These are phyloP conservation scores for Solanum verrucosum DNA, from an alignment of 257 asterid species.

Conservation along the genomic window DNA sequence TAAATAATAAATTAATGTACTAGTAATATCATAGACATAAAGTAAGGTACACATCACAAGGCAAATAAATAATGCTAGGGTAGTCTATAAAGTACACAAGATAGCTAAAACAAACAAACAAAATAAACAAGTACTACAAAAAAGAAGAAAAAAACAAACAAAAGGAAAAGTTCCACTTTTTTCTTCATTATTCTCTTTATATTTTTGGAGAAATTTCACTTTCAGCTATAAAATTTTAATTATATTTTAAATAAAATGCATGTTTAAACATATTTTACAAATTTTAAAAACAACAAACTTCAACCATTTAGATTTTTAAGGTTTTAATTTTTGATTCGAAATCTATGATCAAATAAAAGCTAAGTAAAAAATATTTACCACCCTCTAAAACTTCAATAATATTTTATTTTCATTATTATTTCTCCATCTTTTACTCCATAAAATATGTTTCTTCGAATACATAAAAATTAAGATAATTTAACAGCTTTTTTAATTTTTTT, in stretches of 20 bases:
- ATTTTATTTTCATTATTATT: not conserved
- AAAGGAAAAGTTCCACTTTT: not conserved
- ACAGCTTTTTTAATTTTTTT: constrained; percentile 46
- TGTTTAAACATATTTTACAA: too few relatives aligned
- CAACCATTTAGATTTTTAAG: too few relatives aligned
- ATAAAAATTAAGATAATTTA: not conserved
- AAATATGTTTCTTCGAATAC: not conserved
- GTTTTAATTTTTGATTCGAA: too few relatives aligned
- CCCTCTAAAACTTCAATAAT: not conserved
- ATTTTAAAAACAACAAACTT: too few relatives aligned
- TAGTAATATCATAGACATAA: constrained; percentile 23
- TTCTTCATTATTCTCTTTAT: not conserved
- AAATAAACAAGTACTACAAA: not conserved
- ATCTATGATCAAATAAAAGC: too few relatives aligned
- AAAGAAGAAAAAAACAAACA: not conserved
- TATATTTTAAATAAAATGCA: not conserved
- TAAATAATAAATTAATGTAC: constrained; percentile 3
- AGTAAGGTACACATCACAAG: constrained; percentile 13
- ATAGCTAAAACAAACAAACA: not conserved
- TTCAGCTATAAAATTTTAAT: not conserved
- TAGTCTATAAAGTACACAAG: not conserved
- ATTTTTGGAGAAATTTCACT: not conserved
- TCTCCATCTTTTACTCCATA: not conserved
- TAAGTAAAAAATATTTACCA: not conserved
- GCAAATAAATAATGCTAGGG: constrained; percentile 2